phyloP scores from a whole-genome alignment of 306 rosid species.

The Pterocarpus santalinus region DNA sequence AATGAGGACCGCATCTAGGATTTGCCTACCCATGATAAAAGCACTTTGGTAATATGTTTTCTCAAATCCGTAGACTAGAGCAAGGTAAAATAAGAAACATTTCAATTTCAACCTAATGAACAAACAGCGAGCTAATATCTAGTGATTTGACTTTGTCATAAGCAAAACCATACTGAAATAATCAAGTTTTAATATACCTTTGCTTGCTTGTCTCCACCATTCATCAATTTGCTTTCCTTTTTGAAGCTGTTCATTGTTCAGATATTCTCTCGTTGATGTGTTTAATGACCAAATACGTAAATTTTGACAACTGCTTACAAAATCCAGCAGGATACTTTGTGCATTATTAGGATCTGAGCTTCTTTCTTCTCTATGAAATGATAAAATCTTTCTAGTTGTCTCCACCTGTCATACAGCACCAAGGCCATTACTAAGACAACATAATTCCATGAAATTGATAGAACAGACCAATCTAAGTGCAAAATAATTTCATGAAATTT shows the following conservation, averaged over 20 bases:
- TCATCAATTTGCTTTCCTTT: slow-evolving; percentile 99
- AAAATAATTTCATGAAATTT: slow-evolving; percentile 18
- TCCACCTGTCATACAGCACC: slow-evolving; percentile 73
- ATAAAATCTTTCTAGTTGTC: slow-evolving; percentile 90
- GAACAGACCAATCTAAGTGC: background rate
- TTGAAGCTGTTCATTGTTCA: slow-evolving; percentile 95
- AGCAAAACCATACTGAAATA: too few relatives aligned
- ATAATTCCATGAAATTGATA: too few relatives aligned
- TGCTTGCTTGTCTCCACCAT: slow-evolving; percentile 98
- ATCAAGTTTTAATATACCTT: slow-evolving; percentile 58
- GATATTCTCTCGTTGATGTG: slow-evolving; percentile 86
- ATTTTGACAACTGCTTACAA: slow-evolving; percentile 95
- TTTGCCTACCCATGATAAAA: too few relatives aligned
- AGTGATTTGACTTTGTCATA: too few relatives aligned
- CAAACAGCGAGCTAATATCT: too few relatives aligned
- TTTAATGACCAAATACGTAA: slow-evolving; percentile 98
- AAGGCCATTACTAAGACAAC: background rate
- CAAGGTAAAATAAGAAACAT: too few relatives aligned
- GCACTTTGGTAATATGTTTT: too few relatives aligned
- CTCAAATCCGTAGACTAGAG: too few relatives aligned
- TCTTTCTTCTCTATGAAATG: slow-evolving; percentile 94
- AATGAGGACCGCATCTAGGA: too few relatives aligned
- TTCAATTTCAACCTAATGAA: too few relatives aligned
- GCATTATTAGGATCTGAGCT: slow-evolving; percentile 89
- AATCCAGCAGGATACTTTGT: slow-evolving; percentile 91